Evolutionary conservation across 1,139 yeast genomes (phyloP), one percentile per base, ranked within the genome.

Genomic region (Yamadazyma membranifaciens): DNA sequence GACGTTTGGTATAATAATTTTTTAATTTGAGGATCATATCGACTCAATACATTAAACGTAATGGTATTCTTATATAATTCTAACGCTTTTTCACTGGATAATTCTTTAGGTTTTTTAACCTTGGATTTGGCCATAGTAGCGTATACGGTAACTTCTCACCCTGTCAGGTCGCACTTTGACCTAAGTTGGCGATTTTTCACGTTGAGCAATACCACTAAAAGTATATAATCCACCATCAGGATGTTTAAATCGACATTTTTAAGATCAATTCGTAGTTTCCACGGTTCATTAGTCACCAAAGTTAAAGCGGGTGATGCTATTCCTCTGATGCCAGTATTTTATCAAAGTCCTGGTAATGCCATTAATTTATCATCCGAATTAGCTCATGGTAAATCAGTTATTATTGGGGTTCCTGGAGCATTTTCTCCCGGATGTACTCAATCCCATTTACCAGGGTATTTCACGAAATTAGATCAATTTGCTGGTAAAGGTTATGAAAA

Each of bases 321-420:
- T 42, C 95, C 95, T 31, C 59, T 74, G 2, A 70, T 71, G 12
- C 55, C 74, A 6, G 62, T 87, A 43, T 77, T 65, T 46, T 86
- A 81, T 50, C 80, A 78, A 31, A 77, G 87, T 25, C 95, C 95
- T 37, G 85, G 86, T 30, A 80, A 81, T 55, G 62, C 65, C 16
- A 73, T 85, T 48, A 73, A 81, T 56, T 67, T 87, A 42, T 77
- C 84, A 13, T 73, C 76, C 34, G 81, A 78, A 52, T 69, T 80
- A 28, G 61, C 66, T 14, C 40, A 49, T 17, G 81, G 83, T 34
- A 83, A 80, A 57, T 67, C 80, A 33, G 59, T 88, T 31, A 65
- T 88, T 40, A 75, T 88, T 37, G 95, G 95, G 40, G 87, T 88
- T 33, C 96, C 96, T 34, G 96, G 96, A 15, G 96, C 96, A 0